Evolutionary conservation across 2,329 filamentous ascomycete genomes (phyloP), one percentile per base, ranked within the genome.

Genomic region (Rhynchosporium graminicola): DNA sequence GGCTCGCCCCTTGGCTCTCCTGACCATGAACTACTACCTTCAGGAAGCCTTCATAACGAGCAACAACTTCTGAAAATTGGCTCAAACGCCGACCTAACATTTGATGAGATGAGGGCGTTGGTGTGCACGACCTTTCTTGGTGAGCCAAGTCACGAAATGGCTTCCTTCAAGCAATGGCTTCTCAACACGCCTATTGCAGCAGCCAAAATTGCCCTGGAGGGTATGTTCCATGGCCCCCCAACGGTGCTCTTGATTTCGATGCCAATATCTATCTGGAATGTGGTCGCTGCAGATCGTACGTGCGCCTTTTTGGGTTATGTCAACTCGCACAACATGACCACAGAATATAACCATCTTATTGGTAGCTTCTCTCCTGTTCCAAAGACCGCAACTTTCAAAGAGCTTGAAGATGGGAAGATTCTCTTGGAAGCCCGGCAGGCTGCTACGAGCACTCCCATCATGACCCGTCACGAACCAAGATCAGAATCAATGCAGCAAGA

Each of bases 81-180:
- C 56, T 65, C 72, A 20, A 71, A 67, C 59, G 64, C 80, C 4
- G 83, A 85, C 66, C 75, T 88, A 26, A 82, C 80, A 9, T 87
- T 88, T 68, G 84, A 87, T 38, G 84, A 88, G 68, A 78, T 81
- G 8, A 80, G 86, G 65, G 82, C 87, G n/a, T 75, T 88, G 10
- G 85, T 87, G 1, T 88, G 86, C 71, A 88, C 86, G 0, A 88
- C 85, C 0, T 88, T 87, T 70, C 83, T 87, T 33, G 85, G 85
- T 33, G 85, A 88, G 67, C 83, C 85, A 3, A 87, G 83, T 67
- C 80, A 84, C 12, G 85, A 88, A 65, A 87, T 88, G 84, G 81
- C 83, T 3, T 87, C 81, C 62, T 88, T 87, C 71, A 83, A 86
- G 62, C 82, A 86, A 65, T 88, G 86, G 86, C 77, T 88, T n/a